Evolutionary conservation across 2,329 filamentous ascomycete species (phyloP).

Genomic region (Cytospora schulzeri): DNA sequence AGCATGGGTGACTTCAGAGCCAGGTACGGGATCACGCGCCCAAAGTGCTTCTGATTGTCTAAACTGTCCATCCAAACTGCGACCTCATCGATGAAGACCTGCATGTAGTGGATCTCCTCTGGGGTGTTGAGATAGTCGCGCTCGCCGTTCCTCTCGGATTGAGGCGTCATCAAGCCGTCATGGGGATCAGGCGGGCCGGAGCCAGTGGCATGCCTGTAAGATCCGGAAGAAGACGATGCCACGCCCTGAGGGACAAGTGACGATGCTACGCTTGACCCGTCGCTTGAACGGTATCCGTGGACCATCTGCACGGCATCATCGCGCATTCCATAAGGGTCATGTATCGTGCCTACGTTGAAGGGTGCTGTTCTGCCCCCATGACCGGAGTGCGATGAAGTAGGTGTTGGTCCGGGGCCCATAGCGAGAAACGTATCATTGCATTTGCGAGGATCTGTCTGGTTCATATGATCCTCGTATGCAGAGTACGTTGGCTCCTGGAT

Average conservation of each 20-base stretch:
- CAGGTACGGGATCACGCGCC: slow-evolving; percentile 78
- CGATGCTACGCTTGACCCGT: slow-evolving; percentile 44
- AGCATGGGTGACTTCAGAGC: slow-evolving; percentile 84
- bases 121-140: slow-evolving; percentile 69
- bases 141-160: slow-evolving; percentile 45
- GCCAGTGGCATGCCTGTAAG: slow-evolving; percentile 27
- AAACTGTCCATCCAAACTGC: slow-evolving; percentile 94
- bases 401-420: slow-evolving; percentile 28
- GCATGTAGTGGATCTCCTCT: slow-evolving; percentile 86
- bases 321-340: slow-evolving; percentile 29
- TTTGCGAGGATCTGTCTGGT: slow-evolving; percentile 19
- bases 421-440: slow-evolving; percentile 19
- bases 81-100: slow-evolving; percentile 88
- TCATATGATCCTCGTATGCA: slow-evolving; percentile 23
- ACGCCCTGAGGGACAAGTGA: slow-evolving; percentile 41
- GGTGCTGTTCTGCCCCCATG: slow-evolving; percentile 21
- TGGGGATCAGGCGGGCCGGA: slow-evolving; percentile 41
- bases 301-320: slow-evolving; percentile 33
- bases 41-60: slow-evolving; percentile 85
- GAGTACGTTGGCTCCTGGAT: slow-evolving; percentile 18
- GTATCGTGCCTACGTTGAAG: slow-evolving; percentile 26
- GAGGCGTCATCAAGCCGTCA: slow-evolving; percentile 44
- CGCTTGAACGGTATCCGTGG: slow-evolving; percentile 39
- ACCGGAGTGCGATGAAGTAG: slow-evolving; percentile 32
- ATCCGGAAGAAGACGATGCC: slow-evolving; percentile 36